Percentiles rank a stretch among this genome's conserved stretches.
Evolutionary conservation across 2,329 filamentous ascomycete genomes (phyloP).

Genomic region (Aaosphaeria pasadenensis): DNA sequence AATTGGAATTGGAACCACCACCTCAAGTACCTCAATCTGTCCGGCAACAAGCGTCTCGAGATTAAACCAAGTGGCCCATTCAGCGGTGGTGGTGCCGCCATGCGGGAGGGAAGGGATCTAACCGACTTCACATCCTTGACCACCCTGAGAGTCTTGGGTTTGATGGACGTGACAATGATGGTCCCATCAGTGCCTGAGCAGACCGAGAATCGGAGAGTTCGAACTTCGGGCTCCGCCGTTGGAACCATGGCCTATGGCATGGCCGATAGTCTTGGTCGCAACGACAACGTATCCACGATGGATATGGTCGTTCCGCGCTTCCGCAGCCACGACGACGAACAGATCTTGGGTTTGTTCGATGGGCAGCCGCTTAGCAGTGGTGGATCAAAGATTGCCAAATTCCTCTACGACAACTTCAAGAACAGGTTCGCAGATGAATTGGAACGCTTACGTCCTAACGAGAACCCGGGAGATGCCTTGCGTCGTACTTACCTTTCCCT

Average conservation of each 20-base stretch:
- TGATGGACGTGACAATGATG: slow-evolving; percentile 98
- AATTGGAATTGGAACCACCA: slow-evolving; percentile 99
- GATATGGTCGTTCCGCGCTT: slow-evolving; percentile 94
- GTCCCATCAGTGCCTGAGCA: slow-evolving; percentile 92
- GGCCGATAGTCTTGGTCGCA: slow-evolving; percentile 90
- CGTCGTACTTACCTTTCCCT: slow-evolving; percentile 81
- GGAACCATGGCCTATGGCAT: slow-evolving; percentile 93
- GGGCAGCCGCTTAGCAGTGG: slow-evolving; percentile 84
- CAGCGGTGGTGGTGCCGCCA: slow-evolving; percentile 43
- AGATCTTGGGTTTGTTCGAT: slow-evolving; percentile 91
- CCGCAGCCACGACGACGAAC: slow-evolving; percentile 84
- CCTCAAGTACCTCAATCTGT: slow-evolving; percentile 90
- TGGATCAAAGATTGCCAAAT: slow-evolving; percentile 95
- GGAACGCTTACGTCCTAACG: slow-evolving; percentile 65
- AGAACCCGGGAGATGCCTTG: slow-evolving; percentile 79
- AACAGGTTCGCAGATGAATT: slow-evolving; percentile 80
- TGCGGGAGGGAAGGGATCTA: slow-evolving; percentile 63
- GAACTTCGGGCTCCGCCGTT: slow-evolving; percentile 93
- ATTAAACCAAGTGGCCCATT: slow-evolving; percentile 69
- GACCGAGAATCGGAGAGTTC: slow-evolving; percentile 88
- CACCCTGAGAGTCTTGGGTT: slow-evolving; percentile 80
- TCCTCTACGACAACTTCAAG: slow-evolving; percentile 92
- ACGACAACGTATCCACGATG: slow-evolving; percentile 92
- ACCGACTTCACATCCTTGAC: slow-evolving; percentile 86
- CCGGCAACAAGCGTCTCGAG: slow-evolving; percentile 92